Conservation (phyloP, 352 stramenopile species). For the Pythium folliculosum region DNA sequence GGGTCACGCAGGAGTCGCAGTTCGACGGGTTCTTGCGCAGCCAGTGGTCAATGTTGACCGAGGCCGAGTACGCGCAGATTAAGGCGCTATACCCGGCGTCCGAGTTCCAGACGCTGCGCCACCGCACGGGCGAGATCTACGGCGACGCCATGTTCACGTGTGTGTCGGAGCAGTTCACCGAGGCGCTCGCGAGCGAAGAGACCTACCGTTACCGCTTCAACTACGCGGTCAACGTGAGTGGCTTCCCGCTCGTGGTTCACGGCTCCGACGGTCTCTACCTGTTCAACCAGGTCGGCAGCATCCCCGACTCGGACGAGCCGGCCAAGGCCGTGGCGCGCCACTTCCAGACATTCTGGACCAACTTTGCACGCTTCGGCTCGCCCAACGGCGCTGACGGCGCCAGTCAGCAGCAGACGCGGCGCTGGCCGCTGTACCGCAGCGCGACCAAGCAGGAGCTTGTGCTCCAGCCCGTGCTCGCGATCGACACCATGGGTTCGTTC, state of each 20-base stretch:
- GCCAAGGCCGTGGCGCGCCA: neutral
- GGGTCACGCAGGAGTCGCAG: neutral
- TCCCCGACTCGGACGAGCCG: neutral
- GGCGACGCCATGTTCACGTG: slow-evolving; percentile 9
- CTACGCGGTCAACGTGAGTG: neutral
- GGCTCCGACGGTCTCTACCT: neutral
- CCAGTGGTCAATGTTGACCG: neutral
- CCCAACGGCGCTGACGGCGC: neutral
- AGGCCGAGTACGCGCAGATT: slow-evolving; percentile 2
- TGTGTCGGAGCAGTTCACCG: neutral
- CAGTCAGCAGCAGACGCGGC: neutral
- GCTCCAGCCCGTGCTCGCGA: neutral
- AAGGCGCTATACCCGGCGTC: slow-evolving; percentile 10
- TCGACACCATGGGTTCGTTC: slow-evolving; percentile 5
- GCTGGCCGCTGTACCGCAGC: slow-evolving; percentile 2
- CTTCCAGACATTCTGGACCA: slow-evolving; percentile 11
- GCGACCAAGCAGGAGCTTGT: slow-evolving; percentile 17
- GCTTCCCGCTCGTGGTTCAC: neutral
- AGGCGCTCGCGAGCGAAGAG: neutral
- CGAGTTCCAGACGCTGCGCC: slow-evolving; percentile 3
- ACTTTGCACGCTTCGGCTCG: neutral
- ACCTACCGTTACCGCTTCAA: slow-evolving; percentile 20
- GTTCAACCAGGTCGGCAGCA: slow-evolving; percentile 4
- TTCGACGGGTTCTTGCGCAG: slow-evolving; percentile 1
- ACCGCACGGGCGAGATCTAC: slow-evolving; percentile 3